phyloP scores from a whole-genome alignment of 2,329 filamentous ascomycete species.

The Trichoderma koningii region DNA sequence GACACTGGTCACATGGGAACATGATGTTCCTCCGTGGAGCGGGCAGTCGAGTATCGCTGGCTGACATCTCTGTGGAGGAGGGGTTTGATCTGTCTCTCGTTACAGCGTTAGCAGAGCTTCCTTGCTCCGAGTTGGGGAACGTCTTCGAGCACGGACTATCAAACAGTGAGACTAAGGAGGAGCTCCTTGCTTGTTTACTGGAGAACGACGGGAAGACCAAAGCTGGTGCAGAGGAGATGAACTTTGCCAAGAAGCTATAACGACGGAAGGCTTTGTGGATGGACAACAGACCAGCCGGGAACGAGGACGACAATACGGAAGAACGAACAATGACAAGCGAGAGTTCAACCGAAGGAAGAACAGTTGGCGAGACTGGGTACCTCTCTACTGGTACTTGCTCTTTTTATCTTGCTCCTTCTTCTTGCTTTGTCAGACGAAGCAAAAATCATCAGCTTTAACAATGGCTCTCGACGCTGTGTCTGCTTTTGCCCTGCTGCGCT shows the following conservation, averaged over 20 bases:
- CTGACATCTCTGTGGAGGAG: not conserved
- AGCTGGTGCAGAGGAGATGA: not conserved
- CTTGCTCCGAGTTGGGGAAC: not conserved
- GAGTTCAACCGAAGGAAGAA: not conserved
- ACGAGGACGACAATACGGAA: not conserved
- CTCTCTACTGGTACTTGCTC: not conserved
- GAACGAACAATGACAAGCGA: not conserved
- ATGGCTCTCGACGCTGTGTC: not conserved
- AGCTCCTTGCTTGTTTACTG: not conserved
- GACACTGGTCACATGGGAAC: constrained; percentile 33
- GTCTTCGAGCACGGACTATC: not conserved
- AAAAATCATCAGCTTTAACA: not conserved
- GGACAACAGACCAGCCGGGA: not conserved
- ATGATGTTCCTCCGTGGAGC: not conserved
- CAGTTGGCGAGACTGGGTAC: not conserved
- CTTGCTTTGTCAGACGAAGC: not conserved
- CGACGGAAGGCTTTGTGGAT: not conserved
- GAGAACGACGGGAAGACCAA: not conserved
- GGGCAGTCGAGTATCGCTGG: not conserved
- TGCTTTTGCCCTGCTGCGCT: not conserved
- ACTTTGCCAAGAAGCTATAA: not conserved
- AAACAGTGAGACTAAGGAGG: not conserved
- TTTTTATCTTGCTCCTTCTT: not conserved
- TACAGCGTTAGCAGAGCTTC: not conserved
- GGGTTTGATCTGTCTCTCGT: not conserved